These are phyloP conservation scores for Penicillium taxi DNA, from an alignment of 495 filamentous ascomycete genomes.

Conservation along the genomic window DNA sequence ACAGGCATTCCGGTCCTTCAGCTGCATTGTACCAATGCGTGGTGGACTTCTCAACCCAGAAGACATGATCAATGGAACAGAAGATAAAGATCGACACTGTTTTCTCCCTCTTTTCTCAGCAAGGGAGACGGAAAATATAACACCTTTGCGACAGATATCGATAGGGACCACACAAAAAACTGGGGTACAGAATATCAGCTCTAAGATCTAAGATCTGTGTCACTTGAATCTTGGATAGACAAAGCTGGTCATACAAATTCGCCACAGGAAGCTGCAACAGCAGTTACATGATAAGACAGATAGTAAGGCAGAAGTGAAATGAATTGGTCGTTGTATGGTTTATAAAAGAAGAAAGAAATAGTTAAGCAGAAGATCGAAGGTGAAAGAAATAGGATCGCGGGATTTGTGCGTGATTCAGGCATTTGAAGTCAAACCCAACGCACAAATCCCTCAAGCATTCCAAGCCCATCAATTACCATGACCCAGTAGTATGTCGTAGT, in stretches of 20 bases:
- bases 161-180: too few relatives aligned
- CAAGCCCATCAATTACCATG: constrained; percentile 11
- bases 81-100: neutral
- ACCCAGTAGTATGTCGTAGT: too few relatives aligned
- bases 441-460: constrained; percentile 40
- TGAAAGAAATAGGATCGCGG: constrained; percentile 19
- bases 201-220: too few relatives aligned
- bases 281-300: constrained; percentile 7
- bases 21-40: constrained; percentile 7
- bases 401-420: constrained; percentile 30
- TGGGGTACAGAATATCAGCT: too few relatives aligned
- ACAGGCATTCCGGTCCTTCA: neutral
- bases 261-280: too few relatives aligned
- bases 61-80: constrained; percentile 8
- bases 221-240: neutral
- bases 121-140: neutral
- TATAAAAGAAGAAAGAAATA: constrained; percentile 15
- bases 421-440: constrained; percentile 27
- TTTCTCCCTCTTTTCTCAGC: too few relatives aligned
- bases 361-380: constrained; percentile 7
- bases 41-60: constrained; percentile 4
- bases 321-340: constrained; percentile 1
- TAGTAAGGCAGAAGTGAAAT: constrained; percentile 1
- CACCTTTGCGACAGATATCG: neutral
- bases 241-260: too few relatives aligned